These are phyloP conservation scores for Carnegiea gigantea DNA, from an alignment of 179 eudicot species.

Conservation along the genomic window DNA sequence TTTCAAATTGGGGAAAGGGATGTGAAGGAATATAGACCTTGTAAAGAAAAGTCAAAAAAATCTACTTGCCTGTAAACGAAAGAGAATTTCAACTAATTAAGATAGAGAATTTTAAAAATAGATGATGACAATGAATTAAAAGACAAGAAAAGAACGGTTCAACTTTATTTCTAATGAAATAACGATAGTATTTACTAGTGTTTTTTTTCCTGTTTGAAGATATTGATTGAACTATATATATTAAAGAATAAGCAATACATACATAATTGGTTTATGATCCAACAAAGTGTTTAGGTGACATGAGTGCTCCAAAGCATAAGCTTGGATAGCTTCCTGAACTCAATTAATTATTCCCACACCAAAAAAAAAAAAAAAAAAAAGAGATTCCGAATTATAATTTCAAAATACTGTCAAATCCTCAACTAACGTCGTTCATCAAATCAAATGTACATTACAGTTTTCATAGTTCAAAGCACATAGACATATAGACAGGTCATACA, in stretches of 20 bases:
- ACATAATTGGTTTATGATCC: background rate
- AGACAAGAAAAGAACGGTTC: background rate
- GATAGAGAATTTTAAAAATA: background rate
- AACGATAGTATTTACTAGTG: background rate
- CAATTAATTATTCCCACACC: background rate
- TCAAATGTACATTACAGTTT: too few relatives aligned
- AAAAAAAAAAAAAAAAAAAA: too few relatives aligned
- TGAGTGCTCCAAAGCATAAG: too few relatives aligned
- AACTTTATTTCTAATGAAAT: background rate
- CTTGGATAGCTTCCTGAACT: background rate
- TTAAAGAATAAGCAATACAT: too few relatives aligned
- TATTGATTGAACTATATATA: background rate
- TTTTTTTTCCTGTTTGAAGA: too few relatives aligned
- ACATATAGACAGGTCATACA: too few relatives aligned
- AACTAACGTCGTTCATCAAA: background rate
- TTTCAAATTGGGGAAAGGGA: background rate
- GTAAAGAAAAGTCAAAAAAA: background rate
- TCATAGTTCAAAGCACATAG: too few relatives aligned
- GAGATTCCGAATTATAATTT: background rate
- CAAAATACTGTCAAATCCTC: too few relatives aligned
- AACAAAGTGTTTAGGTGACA: too few relatives aligned
- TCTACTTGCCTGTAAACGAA: background rate
- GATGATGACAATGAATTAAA: background rate
- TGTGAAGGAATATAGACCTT: background rate
- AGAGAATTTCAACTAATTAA: background rate